Base-by-base conservation (phyloP, 176 grass and related monocot genomes). In the Thinopyrum elongatum region DNA sequence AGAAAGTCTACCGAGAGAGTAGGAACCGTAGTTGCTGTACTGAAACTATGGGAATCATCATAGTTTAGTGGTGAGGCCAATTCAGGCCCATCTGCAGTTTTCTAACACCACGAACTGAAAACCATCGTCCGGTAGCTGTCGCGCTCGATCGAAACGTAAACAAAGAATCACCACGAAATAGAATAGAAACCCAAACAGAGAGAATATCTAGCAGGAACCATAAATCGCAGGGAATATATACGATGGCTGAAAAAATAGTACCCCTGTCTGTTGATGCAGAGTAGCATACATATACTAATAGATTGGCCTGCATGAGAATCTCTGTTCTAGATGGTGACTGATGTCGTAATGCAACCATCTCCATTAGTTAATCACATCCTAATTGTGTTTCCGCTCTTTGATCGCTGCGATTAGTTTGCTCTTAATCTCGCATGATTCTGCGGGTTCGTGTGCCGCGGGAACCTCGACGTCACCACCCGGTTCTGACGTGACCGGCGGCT, bases 401-500 rank as follows among this genome's bases (percentile, higher is more conserved):
- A 78, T 57, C 61, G 80, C 30, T 53, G 61, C 6, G 61, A 84
- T 87, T 53, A 53, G 49, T 47, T 84, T 1, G 61, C 29, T 69
- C 44, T 5, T 76, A 75, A 75, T 67, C 76, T 79, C 35, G 39
- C 60, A 47, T 78, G 28, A 65, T 87, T 29, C 69, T 34, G 79
- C 22, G 31, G 36, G 65, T 35, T 22, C 59, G 0, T 42, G 33
- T 74, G 68, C 82, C 42, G 69, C 31, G n/a, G 3, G 51, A 77
- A 44, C 69, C 80, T 87, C 84, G 10, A 83, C 80, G 83, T 87
- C 89, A 87, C 46, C 34, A 7, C 74, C 74, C 84, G 80, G 34
- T 44, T n/a, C 77, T 41, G 85, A 88, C 76, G 89, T 88, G 89
- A 88, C 89, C 76, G 11, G 81, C 62, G 81, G n/a, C 81, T 76